Evolutionary conservation across 352 stramenopile species (phyloP).

Genomic region (Pelagophyceae sp.): DNA sequence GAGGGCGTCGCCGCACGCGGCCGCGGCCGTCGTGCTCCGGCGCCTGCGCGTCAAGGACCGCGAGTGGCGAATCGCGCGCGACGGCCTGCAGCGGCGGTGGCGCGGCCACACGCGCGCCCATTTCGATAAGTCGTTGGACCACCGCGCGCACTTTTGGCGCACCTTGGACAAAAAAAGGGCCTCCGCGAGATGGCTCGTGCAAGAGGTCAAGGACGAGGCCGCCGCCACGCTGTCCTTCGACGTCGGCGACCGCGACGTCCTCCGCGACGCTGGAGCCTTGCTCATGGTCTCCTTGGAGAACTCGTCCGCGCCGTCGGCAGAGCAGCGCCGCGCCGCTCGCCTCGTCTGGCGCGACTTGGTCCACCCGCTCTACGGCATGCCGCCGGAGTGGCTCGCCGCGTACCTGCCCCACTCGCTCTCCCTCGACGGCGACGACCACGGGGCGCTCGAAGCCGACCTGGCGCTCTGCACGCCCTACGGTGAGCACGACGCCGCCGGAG

Average conservation of each 20-base stretch:
- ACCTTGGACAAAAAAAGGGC: slow-evolving; percentile 94
- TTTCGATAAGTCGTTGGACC: slow-evolving; percentile 96
- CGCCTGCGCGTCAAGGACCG: slow-evolving; percentile 96
- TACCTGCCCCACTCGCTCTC: not conserved
- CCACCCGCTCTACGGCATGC: slow-evolving; percentile 50
- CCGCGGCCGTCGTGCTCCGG: slow-evolving; percentile 93
- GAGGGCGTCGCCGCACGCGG: slow-evolving; percentile 90
- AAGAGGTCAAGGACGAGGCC: slow-evolving; percentile 53
- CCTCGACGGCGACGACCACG: not conserved
- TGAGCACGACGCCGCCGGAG: not conserved
- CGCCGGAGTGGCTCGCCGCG: slow-evolving; percentile 43
- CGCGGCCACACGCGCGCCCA: slow-evolving; percentile 94
- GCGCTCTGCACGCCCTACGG: too few relatives aligned
- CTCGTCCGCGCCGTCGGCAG: slow-evolving; percentile 41
- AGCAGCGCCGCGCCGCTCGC: slow-evolving; percentile 51
- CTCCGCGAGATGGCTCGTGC: slow-evolving; percentile 79
- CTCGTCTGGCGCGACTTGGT: slow-evolving; percentile 57
- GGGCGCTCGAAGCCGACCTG: too few relatives aligned
- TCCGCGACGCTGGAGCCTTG: slow-evolving; percentile 52
- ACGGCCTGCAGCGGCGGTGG: slow-evolving; percentile 91
- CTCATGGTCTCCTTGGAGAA: slow-evolving; percentile 55
- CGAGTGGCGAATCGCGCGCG: slow-evolving; percentile 76
- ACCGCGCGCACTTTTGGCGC: slow-evolving; percentile 97
- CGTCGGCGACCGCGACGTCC: slow-evolving; percentile 42
- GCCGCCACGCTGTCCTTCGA: slow-evolving; percentile 50